Evolutionary conservation across 352 stramenopile genomes (phyloP).

Genomic region (Pythium angustatum): DNA sequence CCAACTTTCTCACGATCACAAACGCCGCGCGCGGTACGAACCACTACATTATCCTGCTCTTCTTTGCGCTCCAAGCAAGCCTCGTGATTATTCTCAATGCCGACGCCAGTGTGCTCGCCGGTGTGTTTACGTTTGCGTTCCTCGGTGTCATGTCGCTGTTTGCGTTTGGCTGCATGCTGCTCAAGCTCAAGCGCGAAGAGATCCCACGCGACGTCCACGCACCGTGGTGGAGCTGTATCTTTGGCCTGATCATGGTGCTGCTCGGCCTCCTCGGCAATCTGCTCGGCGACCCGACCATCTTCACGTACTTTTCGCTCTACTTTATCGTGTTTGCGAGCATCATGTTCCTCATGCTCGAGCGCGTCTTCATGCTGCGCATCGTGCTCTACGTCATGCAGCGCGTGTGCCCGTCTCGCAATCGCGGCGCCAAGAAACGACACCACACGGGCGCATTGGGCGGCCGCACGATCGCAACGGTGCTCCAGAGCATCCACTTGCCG

Average conservation of each 20-base stretch:
- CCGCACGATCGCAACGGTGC: slow-evolving; percentile 59
- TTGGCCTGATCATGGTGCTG: slow-evolving; percentile 72
- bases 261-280: slow-evolving; percentile 66
- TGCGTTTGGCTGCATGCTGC: slow-evolving; percentile 87
- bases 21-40: slow-evolving; percentile 60
- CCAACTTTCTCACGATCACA: slow-evolving; percentile 37
- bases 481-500: slow-evolving; percentile 70
- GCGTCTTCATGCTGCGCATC: slow-evolving; percentile 74
- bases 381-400: slow-evolving; percentile 66
- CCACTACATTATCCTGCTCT: slow-evolving; percentile 67
- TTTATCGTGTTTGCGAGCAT: slow-evolving; percentile 65
- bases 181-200: slow-evolving; percentile 91
- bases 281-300: slow-evolving; percentile 67
- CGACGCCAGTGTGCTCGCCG: slow-evolving; percentile 77
- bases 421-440: slow-evolving; percentile 29
- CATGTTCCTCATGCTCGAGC: slow-evolving; percentile 84
- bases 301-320: slow-evolving; percentile 84
- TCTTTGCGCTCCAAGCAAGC: slow-evolving; percentile 50
- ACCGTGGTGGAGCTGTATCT: slow-evolving; percentile 80
- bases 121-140: slow-evolving; percentile 93
- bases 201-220: slow-evolving; percentile 88
- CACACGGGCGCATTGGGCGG: slow-evolving; percentile 66
- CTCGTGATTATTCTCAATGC: slow-evolving; percentile 63
- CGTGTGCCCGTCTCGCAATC: slow-evolving; percentile 51
- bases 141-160: slow-evolving; percentile 92